phyloP scores from a whole-genome alignment of 169 alveolate species.

The Plasmodium knowlesi region DNA sequence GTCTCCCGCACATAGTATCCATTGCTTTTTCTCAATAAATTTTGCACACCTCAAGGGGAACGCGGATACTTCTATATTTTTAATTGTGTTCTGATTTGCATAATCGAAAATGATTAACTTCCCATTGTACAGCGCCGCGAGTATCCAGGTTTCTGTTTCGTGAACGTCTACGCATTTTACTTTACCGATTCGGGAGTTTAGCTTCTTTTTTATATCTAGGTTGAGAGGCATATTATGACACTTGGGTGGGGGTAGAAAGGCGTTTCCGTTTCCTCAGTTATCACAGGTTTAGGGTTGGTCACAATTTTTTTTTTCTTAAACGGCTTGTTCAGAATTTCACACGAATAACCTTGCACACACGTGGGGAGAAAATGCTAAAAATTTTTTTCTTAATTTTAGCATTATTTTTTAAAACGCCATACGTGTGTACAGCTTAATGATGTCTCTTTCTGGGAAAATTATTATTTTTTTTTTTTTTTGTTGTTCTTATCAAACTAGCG shows the following conservation, averaged over 20 bases:
- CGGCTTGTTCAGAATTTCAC: not conserved
- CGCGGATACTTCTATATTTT: constrained; percentile 94
- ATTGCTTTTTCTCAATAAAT: constrained; percentile 95
- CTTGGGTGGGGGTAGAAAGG: not conserved
- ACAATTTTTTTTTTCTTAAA: not conserved
- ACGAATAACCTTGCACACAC: not conserved
- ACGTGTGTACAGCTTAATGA: not conserved
- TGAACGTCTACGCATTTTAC: constrained; percentile 97
- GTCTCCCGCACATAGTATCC: constrained; percentile 96
- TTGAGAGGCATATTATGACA: constrained; percentile 91
- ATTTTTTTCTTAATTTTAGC: not conserved
- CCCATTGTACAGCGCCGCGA: constrained; percentile 95
- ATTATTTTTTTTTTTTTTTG: too few species aligned
- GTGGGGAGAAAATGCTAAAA: not conserved
- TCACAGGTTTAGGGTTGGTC: not conserved
- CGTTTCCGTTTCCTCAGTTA: not conserved
- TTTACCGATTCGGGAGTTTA: constrained; percentile 93
- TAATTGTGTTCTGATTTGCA: constrained; percentile 91
- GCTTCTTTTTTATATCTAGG: constrained; percentile 94
- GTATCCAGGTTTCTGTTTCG: constrained; percentile 96
- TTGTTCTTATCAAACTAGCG: not conserved
- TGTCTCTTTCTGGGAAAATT: not conserved
- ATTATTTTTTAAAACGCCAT: not conserved
- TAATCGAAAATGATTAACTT: constrained; percentile 90
- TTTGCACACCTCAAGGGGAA: constrained; percentile 96